phyloP scores from a whole-genome alignment of 2,329 filamentous ascomycete species.

The Grosmannia penicillata region DNA sequence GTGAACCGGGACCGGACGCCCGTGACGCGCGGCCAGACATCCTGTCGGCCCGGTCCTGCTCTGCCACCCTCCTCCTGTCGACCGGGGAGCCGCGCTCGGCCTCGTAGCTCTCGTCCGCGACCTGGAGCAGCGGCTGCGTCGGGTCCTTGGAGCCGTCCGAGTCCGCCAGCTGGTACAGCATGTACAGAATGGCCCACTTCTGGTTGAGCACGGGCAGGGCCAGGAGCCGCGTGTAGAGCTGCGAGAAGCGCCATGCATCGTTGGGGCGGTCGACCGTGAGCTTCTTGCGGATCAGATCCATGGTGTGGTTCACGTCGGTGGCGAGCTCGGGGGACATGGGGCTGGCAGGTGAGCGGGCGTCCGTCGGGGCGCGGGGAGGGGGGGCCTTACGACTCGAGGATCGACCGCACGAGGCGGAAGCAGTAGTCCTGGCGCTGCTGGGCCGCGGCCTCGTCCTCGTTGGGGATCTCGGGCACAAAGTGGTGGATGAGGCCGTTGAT shows the following conservation, averaged over 20 bases:
- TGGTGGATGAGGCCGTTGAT: constrained; percentile 66
- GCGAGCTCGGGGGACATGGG: constrained; percentile 35
- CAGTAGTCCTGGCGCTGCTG: constrained; percentile 54
- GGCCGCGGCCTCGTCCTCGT: constrained; percentile 51
- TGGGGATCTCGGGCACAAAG: constrained; percentile 50
- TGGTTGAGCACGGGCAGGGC: constrained; percentile 85
- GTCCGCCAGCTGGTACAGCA: constrained; percentile 73
- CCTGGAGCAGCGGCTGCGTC: constrained; percentile 24
- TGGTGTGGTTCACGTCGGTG: constrained; percentile 77
- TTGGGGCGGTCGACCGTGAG: constrained; percentile 64
- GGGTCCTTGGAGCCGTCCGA: constrained; percentile 41
- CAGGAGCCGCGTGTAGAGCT: constrained; percentile 77
- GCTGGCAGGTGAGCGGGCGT: no score
- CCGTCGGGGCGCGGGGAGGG: no score
- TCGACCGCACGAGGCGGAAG: constrained; percentile 34
- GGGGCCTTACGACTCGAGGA: constrained; percentile 39
- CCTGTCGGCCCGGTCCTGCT: no score
- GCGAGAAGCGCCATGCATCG: constrained; percentile 73
- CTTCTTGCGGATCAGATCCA: constrained; percentile 81
- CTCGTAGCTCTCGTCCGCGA: constrained; percentile 4
- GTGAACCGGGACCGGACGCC: no score
- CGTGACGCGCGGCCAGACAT: neutral
- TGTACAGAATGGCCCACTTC: constrained; percentile 93
- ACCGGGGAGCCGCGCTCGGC: no score
- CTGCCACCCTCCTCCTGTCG: neutral